Conservation (phyloP, 73 alveolate genomes). For the Tetrahymena malaccensis region DNA sequence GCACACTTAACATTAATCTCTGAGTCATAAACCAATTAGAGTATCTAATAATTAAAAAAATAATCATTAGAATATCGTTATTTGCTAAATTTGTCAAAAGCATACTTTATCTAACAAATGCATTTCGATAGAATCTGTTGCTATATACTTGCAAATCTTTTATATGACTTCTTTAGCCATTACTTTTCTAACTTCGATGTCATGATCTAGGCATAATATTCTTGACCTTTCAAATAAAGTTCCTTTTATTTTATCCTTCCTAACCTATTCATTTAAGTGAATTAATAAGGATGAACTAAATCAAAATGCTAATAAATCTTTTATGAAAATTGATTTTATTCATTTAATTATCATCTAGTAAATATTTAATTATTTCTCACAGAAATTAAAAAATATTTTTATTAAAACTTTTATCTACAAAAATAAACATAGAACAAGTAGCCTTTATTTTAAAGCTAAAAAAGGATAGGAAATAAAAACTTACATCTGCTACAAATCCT, state of each 20-base stretch:
- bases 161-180: conserved; percentile 25
- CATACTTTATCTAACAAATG: conserved; percentile 17
- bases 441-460: too few species aligned
- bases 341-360: too few species aligned
- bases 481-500: conserved; percentile 18
- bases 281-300: background rate
- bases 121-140: conserved; percentile 7
- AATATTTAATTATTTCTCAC: too few species aligned
- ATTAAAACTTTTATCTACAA: too few species aligned
- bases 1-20: conserved; percentile 1
- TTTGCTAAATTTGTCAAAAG: background rate
- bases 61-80: background rate
- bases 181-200: conserved; percentile 5
- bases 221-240: conserved; percentile 33
- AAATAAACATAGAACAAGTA: too few species aligned
- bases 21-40: conserved; percentile 20
- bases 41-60: background rate
- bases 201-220: conserved; percentile 26
- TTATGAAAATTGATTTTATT: background rate
- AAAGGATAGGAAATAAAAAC: background rate
- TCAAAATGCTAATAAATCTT: background rate
- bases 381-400: too few species aligned
- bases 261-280: background rate
- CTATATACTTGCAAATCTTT: conserved; percentile 7
- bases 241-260: conserved; percentile 17